Evolutionary conservation across 352 stramenopile species (phyloP).

Genomic region (Plasmopara halstedii): DNA sequence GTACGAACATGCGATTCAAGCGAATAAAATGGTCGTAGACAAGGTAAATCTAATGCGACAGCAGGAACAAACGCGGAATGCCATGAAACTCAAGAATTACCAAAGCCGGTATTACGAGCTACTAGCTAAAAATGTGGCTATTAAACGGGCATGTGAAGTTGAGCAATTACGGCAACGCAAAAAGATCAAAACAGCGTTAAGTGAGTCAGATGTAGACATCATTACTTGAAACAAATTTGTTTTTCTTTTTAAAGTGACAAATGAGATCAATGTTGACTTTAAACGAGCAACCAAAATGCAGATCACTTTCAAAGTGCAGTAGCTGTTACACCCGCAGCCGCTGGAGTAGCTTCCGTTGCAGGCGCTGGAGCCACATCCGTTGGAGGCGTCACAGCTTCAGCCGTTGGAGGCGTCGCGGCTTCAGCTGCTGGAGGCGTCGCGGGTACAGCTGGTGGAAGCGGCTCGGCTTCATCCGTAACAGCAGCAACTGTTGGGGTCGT

Average conservation of each 20-base stretch:
- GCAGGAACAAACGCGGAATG: constrained; percentile 63
- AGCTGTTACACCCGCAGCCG: constrained; percentile 14
- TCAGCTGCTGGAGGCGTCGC: constrained; percentile 18
- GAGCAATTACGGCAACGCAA: constrained; percentile 23
- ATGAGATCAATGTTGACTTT: neutral
- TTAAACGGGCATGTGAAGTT: constrained; percentile 30
- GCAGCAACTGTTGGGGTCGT: constrained; percentile 16
- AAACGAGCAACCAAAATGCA: neutral
- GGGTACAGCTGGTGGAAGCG: neutral
- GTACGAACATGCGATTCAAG: constrained; percentile 33
- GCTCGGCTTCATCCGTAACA: too few relatives aligned
- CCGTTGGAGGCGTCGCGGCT: constrained; percentile 11
- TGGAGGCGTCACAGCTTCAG: constrained; percentile 6
- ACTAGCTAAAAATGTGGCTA: constrained; percentile 54
- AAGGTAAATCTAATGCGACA: constrained; percentile 55
- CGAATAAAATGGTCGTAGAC: constrained; percentile 32
- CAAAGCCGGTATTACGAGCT: constrained; percentile 50
- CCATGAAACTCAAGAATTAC: constrained; percentile 48
- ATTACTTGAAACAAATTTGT: neutral
- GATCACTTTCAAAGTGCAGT: constrained; percentile 25
- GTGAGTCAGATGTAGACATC: too few relatives aligned
- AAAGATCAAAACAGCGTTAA: constrained; percentile 31
- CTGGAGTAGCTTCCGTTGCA: constrained; percentile 9
- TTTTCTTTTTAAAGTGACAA: neutral
- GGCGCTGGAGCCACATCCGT: constrained; percentile 1